Base-by-base conservation (phyloP, 495 filamentous ascomycete species). In the Amorphotheca resinae region DNA sequence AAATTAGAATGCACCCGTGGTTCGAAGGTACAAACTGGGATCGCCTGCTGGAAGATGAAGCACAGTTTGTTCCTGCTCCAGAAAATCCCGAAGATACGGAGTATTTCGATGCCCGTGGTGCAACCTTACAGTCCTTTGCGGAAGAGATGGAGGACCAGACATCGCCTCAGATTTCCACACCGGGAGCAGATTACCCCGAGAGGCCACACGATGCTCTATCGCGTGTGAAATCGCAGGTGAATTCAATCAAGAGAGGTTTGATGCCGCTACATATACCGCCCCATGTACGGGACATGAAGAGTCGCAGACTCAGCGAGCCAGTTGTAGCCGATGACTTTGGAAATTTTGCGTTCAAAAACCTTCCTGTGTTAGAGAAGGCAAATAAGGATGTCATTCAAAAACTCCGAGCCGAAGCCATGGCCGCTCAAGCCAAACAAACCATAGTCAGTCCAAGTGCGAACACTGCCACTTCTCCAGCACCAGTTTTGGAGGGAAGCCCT, bases 331-430 rank as follows among this genome's bases (percentile, higher is more conserved):
- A 96, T 61, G 91, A 98, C 59, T 98, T 98, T 66, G 91, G 91
- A 25, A 84, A 75, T 46, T 98, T 98, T 64, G 73, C 87, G 23
- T 98, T 93, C 70, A 98, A 95, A 64, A 98, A 98, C 53, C 68
- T 98, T 23, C 86, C 91, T 1, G 89, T 96, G 42, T 70, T 98
- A 15, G 89, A 95, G 57, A 96, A 94, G 58, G 91, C 93, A 28
- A 98, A 98, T 58, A 96, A 96, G 56, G 93, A 98, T 58, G 85
- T 95, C 32, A 91, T 98, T 28, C 87, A 96, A 54, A 94, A 95
- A 54, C 70, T 98, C 44, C 76, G 87, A 8, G 84, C 86, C 20
- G 89, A 95, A 56, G 88, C 85, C 22, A 66, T 87, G 57, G 81
- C 83, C 30, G 69, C 70, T 14, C 79, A 82, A 51, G 69, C 53